Evolutionary conservation across 208 protist species (phyloP).

Genomic region (Pavlovales sp.): DNA sequence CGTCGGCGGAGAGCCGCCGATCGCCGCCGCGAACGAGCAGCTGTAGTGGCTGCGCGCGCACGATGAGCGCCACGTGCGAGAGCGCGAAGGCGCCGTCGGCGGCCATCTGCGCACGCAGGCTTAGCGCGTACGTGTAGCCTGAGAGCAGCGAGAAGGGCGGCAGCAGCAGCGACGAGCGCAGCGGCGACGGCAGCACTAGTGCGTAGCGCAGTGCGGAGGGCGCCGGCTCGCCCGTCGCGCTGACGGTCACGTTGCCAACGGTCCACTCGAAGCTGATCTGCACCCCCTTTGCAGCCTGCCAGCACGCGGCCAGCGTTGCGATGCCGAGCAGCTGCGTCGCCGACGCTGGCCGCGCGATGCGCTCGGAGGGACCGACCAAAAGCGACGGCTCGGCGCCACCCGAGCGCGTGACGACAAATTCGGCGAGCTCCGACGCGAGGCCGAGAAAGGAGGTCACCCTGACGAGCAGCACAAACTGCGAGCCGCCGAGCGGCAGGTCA

Average conservation of each 20-base stretch:
- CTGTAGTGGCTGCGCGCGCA: not conserved
- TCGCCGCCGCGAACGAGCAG: not conserved
- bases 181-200: no score
- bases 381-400: not conserved
- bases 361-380: not conserved
- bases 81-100: no score
- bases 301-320: not conserved
- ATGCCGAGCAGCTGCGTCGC: not conserved
- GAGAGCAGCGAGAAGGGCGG: not conserved
- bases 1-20: no score
- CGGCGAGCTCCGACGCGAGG: not conserved
- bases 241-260: no score
- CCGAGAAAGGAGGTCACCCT: not conserved
- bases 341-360: not conserved
- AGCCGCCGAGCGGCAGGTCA: not conserved
- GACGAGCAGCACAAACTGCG: not conserved
- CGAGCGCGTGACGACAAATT: not conserved
- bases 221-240: not conserved
- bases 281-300: no score
- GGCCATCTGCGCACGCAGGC: not conserved
- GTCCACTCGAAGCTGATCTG: not conserved
- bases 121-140: not conserved
- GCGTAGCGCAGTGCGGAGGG: not conserved
- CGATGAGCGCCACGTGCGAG: not conserved
- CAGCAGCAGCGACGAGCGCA: not conserved